These are phyloP conservation scores for Pythium rhizo-oryzae DNA, from an alignment of 352 stramenopile genomes.

Conservation along the genomic window DNA sequence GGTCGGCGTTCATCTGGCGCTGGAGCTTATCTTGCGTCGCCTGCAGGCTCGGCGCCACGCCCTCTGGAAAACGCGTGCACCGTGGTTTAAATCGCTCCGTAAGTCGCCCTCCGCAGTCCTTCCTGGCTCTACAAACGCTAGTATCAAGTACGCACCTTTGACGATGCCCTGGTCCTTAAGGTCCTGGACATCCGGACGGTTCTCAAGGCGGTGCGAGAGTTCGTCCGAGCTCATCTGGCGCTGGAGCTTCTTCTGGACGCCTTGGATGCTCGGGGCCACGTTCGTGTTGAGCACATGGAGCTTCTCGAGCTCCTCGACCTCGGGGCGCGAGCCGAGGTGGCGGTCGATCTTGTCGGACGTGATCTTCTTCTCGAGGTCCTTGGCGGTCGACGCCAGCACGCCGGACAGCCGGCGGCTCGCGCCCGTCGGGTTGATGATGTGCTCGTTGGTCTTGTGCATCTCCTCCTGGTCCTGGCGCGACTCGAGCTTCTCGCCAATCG, in stretches of 20 bases:
- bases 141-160: constrained; percentile 31
- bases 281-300: constrained; percentile 60
- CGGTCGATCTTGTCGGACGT: constrained; percentile 75
- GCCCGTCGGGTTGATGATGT: constrained; percentile 54
- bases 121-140: background rate
- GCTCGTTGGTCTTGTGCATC: constrained; percentile 51
- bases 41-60: constrained; percentile 79
- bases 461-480: constrained; percentile 47
- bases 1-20: constrained; percentile 74
- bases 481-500: constrained; percentile 53
- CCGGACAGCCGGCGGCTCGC: constrained; percentile 42
- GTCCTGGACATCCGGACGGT: constrained; percentile 72
- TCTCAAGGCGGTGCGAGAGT: constrained; percentile 65
- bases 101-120: background rate
- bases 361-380: constrained; percentile 54
- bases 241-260: constrained; percentile 78
- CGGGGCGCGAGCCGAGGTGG: constrained; percentile 55
- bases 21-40: constrained; percentile 79
- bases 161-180: constrained; percentile 76
- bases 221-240: constrained; percentile 76
- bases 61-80: constrained; percentile 31
- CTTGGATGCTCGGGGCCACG: constrained; percentile 60
- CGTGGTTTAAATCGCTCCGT: background rate
- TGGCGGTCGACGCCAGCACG: constrained; percentile 44
- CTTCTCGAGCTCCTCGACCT: constrained; percentile 38